Evolutionary conservation across 257 asterid genomes (phyloP), one percentile per base, ranked within the genome.

Genomic region (Phtheirospermum japonicum): DNA sequence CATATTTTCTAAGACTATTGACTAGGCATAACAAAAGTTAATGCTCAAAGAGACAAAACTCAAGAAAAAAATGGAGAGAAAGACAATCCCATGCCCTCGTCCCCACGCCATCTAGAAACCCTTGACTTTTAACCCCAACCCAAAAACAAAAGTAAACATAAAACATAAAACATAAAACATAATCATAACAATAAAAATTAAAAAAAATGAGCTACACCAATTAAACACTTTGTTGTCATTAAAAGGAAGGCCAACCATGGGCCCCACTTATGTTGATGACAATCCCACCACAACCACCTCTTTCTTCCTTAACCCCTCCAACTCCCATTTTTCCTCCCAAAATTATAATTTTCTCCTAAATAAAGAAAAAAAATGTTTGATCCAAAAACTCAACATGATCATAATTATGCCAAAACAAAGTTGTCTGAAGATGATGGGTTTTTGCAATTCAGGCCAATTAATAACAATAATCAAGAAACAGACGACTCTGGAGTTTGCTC

Each of bases 401-500:
- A 53, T 5, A 26, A 56, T 42, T 60, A 69, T 1, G 66, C 67
- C 54, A 17, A 16, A 48, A 48, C 28, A 17, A 48, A 17, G 3
- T 13, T 4, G 8, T 45, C 51, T 45, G 54, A 58, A 70, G 75
- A 71, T 56, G 73, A 76, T 40, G 73, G 65, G 7, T 37, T 56
- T 10, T 64, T 81, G 19, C 85, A 83, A 28, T 79, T 83, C 2
- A 61, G 75, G 48, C 85, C 81, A 17, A 54, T 36, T 19, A 17
- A 45, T 20, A 54, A 36, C 28, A 26, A 45, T 9, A 23, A 63
- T 32, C 73, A 62, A 12, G 71, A 68, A 59, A 14, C 57, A 53
- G 82, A 74, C 30, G 85, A 80, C 18, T 83, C 96, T 13, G 96
- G 85, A 20, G 81, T 69, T 20, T 77, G 79, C 8, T 90, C 96